A percentile compares a stretch with the other conserved stretches of the same genome.
Evolutionary conservation across 2,329 filamentous ascomycete genomes (phyloP).

Genomic region (Calonectria montana): DNA sequence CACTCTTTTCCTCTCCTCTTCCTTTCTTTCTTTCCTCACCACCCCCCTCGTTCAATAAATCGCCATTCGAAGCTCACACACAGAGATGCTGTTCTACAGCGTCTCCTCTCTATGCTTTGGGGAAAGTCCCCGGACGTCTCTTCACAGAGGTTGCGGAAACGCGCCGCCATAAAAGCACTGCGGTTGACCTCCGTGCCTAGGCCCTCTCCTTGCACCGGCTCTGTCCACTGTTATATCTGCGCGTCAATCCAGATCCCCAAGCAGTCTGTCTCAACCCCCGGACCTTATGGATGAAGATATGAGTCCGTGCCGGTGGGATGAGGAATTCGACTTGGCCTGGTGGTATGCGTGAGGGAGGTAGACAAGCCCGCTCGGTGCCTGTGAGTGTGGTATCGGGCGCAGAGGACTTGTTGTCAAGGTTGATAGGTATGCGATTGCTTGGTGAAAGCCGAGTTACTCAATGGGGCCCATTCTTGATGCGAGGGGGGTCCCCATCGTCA

Average conservation of each 20-base stretch:
- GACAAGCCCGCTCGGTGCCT: constrained; percentile 61
- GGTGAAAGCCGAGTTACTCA: constrained; percentile 82
- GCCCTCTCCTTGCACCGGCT: constrained; percentile 57
- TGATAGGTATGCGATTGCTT: constrained; percentile 99
- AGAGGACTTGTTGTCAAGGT: constrained; percentile 86
- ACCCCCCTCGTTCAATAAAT: constrained; percentile 98
- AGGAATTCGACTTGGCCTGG: constrained; percentile 18
- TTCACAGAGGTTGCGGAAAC: constrained; percentile 80
- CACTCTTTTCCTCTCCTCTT: constrained; percentile 20
- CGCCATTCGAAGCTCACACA: constrained; percentile 99
- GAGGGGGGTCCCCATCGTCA: constrained; percentile 71
- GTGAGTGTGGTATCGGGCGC: constrained; percentile 57
- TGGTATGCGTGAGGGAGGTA: constrained; percentile 49
- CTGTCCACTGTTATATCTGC: constrained; percentile 60
- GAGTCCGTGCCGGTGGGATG: constrained; percentile 70
- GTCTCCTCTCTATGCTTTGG: constrained; percentile 78
- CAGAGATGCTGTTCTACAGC: constrained; percentile 66
- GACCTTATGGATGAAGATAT: constrained; percentile 85
- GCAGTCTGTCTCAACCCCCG: constrained; percentile 38
- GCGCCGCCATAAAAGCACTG: constrained; percentile 99
- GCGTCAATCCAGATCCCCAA: background rate
- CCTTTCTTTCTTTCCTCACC: constrained; percentile 50
- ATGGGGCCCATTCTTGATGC: constrained; percentile 99
- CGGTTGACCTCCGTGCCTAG: constrained; percentile 82
- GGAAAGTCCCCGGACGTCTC: constrained; percentile 99